These are phyloP conservation scores for Mycena venus DNA, from an alignment of 768 basidiomycete species.

Conservation along the genomic window DNA sequence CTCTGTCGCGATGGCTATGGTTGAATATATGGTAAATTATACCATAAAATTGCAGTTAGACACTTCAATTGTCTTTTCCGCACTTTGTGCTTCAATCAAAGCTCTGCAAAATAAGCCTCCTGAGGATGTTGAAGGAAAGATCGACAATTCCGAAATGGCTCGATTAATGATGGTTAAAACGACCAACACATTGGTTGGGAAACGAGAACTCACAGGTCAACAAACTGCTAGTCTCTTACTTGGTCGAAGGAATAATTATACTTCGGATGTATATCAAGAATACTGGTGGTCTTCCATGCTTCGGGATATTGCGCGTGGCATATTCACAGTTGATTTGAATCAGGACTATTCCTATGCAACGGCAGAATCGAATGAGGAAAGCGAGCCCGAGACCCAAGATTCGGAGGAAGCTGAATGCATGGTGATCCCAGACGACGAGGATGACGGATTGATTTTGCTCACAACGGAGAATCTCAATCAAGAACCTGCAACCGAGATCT, in stretches of 20 bases:
- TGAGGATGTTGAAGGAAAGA: constrained; percentile 23
- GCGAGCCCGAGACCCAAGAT: no score
- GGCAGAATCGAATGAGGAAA: not conserved
- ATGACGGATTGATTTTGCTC: not conserved
- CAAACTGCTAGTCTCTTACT: no score
- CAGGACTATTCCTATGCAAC: not conserved
- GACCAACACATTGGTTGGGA: constrained; percentile 2
- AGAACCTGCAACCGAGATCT: not conserved
- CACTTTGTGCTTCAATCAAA: no score
- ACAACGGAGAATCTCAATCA: not conserved
- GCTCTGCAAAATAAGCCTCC: no score
- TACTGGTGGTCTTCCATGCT: constrained; percentile 24
- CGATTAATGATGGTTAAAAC: constrained; percentile 17
- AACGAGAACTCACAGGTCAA: constrained; percentile 6
- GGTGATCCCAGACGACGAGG: no score
- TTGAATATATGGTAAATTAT: no score
- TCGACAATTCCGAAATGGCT: constrained; percentile 9
- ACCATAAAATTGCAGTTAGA: no score
- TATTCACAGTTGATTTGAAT: constrained; percentile 34
- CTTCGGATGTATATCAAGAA: not conserved
- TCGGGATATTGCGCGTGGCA: constrained; percentile 3
- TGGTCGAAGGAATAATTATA: constrained; percentile 5
- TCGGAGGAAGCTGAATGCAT: not conserved
- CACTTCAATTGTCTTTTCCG: no score
- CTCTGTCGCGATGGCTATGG: constrained; percentile 10